Evolutionary conservation across 352 stramenopile genomes (phyloP).

Genomic region (Globisporangium ultimum): DNA sequence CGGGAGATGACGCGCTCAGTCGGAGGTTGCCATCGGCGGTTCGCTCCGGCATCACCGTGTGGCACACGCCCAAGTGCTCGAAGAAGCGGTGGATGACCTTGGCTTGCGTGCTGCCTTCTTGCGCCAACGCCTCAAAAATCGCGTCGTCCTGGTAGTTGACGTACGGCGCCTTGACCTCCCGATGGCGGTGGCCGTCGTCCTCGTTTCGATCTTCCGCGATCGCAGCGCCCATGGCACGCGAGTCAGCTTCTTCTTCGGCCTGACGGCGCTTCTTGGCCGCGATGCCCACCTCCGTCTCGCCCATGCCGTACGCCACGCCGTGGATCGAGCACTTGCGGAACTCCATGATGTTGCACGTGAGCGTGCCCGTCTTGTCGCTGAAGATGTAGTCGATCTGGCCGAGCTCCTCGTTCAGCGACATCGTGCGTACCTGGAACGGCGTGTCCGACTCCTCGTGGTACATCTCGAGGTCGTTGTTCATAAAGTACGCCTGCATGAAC

Average conservation of each 20-base stretch:
- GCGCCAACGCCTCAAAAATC: constrained; percentile 55
- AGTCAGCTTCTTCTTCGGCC: constrained; percentile 26
- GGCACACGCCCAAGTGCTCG: constrained; percentile 88
- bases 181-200: constrained; percentile 29
- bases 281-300: constrained; percentile 83
- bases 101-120: constrained; percentile 40
- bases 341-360: constrained; percentile 96
- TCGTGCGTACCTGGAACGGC: constrained; percentile 88
- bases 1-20: constrained; percentile 89
- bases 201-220: constrained; percentile 24
- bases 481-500: constrained; percentile 90
- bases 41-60: constrained; percentile 98
- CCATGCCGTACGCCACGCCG: constrained; percentile 89
- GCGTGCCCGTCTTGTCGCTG: constrained; percentile 93
- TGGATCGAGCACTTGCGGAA: constrained; percentile 97
- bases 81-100: constrained; percentile 72
- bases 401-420: constrained; percentile 92
- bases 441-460: constrained; percentile 94
- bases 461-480: constrained; percentile 92
- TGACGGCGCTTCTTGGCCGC: constrained; percentile 60
- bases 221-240: constrained; percentile 14
- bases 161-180: constrained; percentile 67
- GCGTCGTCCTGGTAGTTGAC: constrained; percentile 87
- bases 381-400: constrained; percentile 94
- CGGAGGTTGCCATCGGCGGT: constrained; percentile 80